phyloP scores from a whole-genome alignment of 768 basidiomycete species.

The Tylopilus intermedius region DNA sequence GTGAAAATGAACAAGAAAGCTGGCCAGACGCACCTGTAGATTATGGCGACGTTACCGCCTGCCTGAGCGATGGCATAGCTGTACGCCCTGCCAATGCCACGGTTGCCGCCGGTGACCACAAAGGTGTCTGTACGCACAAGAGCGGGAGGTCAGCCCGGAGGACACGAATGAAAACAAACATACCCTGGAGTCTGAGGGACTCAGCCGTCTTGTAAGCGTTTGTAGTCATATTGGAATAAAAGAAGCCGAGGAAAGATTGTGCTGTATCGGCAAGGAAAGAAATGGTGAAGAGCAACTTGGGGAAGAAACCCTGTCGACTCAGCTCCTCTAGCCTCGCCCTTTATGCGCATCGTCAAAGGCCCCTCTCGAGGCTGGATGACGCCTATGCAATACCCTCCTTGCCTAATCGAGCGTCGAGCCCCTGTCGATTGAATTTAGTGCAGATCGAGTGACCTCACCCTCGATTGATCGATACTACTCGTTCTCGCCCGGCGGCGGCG shows the following conservation, averaged over 20 bases:
- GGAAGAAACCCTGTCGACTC: not conserved
- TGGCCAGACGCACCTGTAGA: constrained; percentile 42
- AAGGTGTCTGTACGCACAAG: constrained; percentile 31
- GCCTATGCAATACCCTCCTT: constrained; percentile 2
- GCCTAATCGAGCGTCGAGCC: constrained; percentile 1
- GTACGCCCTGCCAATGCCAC: constrained; percentile 56
- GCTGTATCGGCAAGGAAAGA: not conserved
- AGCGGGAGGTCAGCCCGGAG: not conserved
- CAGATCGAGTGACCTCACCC: constrained; percentile 19
- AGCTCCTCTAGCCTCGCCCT: not conserved
- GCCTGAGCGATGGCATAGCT: constrained; percentile 50
- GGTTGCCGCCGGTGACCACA: constrained; percentile 59
- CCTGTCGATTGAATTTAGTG: not conserved
- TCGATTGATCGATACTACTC: not conserved
- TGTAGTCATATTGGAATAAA: constrained; percentile 6
- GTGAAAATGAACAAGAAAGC: not conserved
- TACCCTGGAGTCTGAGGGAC: constrained; percentile 19
- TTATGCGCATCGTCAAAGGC: constrained; percentile 9
- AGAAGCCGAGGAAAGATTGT: constrained; percentile 5
- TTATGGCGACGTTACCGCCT: constrained; percentile 56
- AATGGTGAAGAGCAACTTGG: not conserved
- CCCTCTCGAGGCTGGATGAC: constrained; percentile 13
- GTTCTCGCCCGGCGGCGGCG: not conserved
- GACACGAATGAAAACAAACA: not conserved
- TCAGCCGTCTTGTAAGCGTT: constrained; percentile 3